These are phyloP conservation scores for Aspergillus sp. DNA, from an alignment of 2,329 filamentous ascomycete genomes.

Conservation along the genomic window DNA sequence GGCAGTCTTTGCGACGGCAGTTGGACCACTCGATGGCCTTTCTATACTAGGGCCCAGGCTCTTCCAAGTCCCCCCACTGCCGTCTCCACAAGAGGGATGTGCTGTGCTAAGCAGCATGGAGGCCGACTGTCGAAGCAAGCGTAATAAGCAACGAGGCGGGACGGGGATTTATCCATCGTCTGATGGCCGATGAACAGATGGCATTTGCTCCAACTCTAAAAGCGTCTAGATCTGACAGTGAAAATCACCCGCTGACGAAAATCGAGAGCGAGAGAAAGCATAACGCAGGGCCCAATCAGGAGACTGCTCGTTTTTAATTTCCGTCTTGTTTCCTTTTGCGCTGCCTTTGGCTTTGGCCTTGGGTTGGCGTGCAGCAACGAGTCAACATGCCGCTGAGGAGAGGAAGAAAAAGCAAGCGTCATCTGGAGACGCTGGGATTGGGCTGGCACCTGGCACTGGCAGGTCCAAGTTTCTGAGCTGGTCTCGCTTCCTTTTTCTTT, in stretches of 20 bases:
- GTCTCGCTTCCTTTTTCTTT: background rate
- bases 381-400: slow-evolving; percentile 7
- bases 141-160: background rate
- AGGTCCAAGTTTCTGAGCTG: background rate
- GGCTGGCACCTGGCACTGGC: background rate
- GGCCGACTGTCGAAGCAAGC: background rate
- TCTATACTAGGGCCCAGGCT: background rate
- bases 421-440: slow-evolving; percentile 8
- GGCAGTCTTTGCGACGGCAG: background rate
- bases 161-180: background rate
- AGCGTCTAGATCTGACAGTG: slow-evolving; percentile 8
- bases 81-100: background rate
- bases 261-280: background rate
- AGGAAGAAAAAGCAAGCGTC: slow-evolving; percentile 16
- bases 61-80: background rate
- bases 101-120: background rate
- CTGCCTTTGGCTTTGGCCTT: slow-evolving; percentile 5
- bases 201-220: slow-evolving; percentile 6
- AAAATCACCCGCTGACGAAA: slow-evolving; percentile 10
- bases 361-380: slow-evolving; percentile 13
- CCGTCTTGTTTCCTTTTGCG: slow-evolving; percentile 2
- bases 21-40: background rate
- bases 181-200: background rate
- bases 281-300: slow-evolving; percentile 1
- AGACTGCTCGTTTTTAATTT: slow-evolving; percentile 2